Base-by-base conservation (phyloP, 208 protist genomes). In the Trypanosoma cruzi region DNA sequence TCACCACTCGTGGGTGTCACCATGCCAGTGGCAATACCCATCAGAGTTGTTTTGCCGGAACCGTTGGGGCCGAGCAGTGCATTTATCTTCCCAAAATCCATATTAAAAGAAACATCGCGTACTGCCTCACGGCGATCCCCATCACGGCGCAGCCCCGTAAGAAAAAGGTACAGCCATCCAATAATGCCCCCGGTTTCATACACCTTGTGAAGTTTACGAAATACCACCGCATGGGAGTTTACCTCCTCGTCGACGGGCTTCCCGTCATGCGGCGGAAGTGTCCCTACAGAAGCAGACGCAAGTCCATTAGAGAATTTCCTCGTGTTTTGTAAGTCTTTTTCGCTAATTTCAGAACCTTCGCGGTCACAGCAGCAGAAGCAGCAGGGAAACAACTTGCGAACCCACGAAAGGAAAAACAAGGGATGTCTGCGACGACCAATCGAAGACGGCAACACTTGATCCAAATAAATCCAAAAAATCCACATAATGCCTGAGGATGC, bases 31-130 rank as follows among this genome's bases (percentile, higher is more conserved):
- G 82, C 76, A 26, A 95, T 79, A n/a, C 77, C 73, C 76, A 94
- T 92, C 42, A 93, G 67, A 1, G 91, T 95, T 8, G 87, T 85
- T 81, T 95, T 96, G 57, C 88, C 91, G 20, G 85, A 85, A 24
- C 91, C 91, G 75, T 94, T 96, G n/a, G 86, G 82, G 24, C 90
- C 90, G 22, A 96, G 81, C 64, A 97, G 79, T 64, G 90, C 81
- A 59, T 80, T 86, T 54, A 92, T 73, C 67, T 92, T 84, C 42
- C 90, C 92, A 42, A 75, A 71, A 13, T 82, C 61, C 73, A 97
- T 82, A 20, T 70, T 59, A 46, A 93, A 90, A 32, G 79, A 86
- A 28, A 95, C 82, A 55, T 84, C 79, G 52, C 88, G 71, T 48
- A 97, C 75, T 40, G 84, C 86, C 16, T 80, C 73, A 20, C 75